These are phyloP conservation scores for Bretziella fagacearum DNA, from an alignment of 2,329 filamentous ascomycete genomes.

Conservation along the genomic window DNA sequence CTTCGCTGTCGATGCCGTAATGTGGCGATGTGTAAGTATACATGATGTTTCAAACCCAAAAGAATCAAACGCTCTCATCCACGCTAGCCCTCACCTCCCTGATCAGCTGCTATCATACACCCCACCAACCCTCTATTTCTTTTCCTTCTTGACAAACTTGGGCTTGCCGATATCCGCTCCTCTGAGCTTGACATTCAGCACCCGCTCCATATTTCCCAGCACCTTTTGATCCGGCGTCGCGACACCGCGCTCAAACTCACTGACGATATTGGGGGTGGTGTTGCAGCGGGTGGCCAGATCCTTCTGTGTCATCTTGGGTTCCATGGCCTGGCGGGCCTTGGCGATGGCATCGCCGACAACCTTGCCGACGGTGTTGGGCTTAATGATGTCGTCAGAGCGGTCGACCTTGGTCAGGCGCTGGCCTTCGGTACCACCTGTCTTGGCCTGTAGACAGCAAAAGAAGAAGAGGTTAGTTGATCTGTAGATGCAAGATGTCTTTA, in stretches of 20 bases:
- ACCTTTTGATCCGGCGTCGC: conserved; percentile 73
- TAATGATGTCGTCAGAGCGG: conserved; percentile 91
- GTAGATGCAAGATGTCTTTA: neutral
- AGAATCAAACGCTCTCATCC: neutral
- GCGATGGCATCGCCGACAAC: conserved; percentile 70
- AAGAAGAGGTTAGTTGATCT: conserved; percentile 23
- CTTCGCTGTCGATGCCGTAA: too few species aligned
- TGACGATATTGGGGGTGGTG: conserved; percentile 62
- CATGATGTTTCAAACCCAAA: neutral
- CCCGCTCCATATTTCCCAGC: conserved; percentile 58
- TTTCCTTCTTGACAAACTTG: conserved; percentile 54
- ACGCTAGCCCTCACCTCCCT: neutral
- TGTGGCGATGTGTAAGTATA: too few species aligned
- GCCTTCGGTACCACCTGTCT: conserved; percentile 45
- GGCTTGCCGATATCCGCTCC: conserved; percentile 73
- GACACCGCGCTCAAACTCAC: conserved; percentile 68
- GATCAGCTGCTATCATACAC: neutral
- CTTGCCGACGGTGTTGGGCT: conserved; percentile 77
- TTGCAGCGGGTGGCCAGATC: conserved; percentile 75
- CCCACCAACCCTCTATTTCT: conserved; percentile 10
- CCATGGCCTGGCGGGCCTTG: conserved; percentile 59
- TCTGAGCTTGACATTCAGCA: conserved; percentile 75
- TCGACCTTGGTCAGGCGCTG: conserved; percentile 97
- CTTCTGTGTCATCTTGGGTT: conserved; percentile 95
- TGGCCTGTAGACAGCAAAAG: conserved; percentile 7